Evolutionary conservation across 805 yeast species (phyloP), one percentile per base, ranked within the genome.

Genomic region (Hemisphaericaspora nanyangensis): DNA sequence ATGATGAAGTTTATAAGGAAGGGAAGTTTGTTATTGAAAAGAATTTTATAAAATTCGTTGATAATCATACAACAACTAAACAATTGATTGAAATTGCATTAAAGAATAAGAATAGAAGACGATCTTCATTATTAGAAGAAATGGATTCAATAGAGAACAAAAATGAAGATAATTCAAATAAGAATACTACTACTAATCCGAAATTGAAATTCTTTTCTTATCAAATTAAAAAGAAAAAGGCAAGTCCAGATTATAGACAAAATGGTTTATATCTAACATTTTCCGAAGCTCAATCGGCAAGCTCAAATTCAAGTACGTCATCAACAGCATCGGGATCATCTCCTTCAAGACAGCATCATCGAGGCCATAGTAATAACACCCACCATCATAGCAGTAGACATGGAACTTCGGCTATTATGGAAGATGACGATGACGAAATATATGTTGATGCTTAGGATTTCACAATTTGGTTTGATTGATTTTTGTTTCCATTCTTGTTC

Each of bases 21-120:
- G 71, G 72, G 31, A 68, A 68, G 50, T 68, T 53, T 47, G 74
- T 68, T 34, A 65, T 68, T 47, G 74, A 68, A 49, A 53, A 57
- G 28, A 54, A 56, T 31, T 68, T 42, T 48, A 55, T 68, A 13
- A 54, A 55, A 37, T 53, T 58, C 37, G 61, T 67, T 24, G 53
- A 63, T 34, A 67, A 66, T 44, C 59, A 62, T 44, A 53, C 61
- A 16, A 51, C 66, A 13, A 61, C 64, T 12, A 54, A 60, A n/a
- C 43, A 43, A 11, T 54, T 68, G 32, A 45, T 57, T 15, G 64
- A 61, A 35, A 58, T 61, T 35, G 71, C 45, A n/a, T 28, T 38
- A 18, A 30, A 42, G 20, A 42, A 42, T 28, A 42, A 43, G 27
- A 46, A 38, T 34, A 41, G 50, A 22, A 43, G 56, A 41, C 42